Evolutionary conservation across 495 filamentous ascomycete genomes (phyloP).

Genomic region (Neurospora terricola): DNA sequence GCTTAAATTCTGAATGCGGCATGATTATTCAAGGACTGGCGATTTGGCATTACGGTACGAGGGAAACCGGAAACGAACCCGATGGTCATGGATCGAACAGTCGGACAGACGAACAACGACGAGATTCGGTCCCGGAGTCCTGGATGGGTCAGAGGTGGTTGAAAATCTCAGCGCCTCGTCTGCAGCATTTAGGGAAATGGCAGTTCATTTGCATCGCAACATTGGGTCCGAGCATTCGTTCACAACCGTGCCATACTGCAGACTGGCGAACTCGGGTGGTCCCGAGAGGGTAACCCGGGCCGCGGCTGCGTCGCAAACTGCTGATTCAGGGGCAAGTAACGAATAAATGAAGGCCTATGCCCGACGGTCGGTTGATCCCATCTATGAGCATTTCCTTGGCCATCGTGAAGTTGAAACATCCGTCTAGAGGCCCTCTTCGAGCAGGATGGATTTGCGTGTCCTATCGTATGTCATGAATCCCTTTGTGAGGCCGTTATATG

Average conservation of each 20-base stretch:
- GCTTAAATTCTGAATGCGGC: constrained; percentile 18
- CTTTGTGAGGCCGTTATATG: neutral
- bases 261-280: neutral
- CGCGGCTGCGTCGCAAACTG: neutral
- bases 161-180: constrained; percentile 13
- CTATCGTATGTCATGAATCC: neutral
- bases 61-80: constrained; percentile 19
- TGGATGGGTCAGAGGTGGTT: constrained; percentile 22
- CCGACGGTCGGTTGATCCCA: neutral
- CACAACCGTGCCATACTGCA: neutral
- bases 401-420: neutral
- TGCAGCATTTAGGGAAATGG: constrained; percentile 27
- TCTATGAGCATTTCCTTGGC: neutral
- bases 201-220: constrained; percentile 22
- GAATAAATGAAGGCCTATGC: neutral
- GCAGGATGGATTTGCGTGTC: neutral
- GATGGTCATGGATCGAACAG: constrained; percentile 20
- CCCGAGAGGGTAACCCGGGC: neutral
- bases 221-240: constrained; percentile 2
- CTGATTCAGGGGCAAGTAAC: neutral
- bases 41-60: constrained; percentile 27
- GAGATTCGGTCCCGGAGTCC: constrained; percentile 23
- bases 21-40: constrained; percentile 20
- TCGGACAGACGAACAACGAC: constrained; percentile 14
- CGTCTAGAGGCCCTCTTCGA: neutral